phyloP scores from a whole-genome alignment of 1,284 basidiomycete species.

The Cryptococcus maquisensis region DNA sequence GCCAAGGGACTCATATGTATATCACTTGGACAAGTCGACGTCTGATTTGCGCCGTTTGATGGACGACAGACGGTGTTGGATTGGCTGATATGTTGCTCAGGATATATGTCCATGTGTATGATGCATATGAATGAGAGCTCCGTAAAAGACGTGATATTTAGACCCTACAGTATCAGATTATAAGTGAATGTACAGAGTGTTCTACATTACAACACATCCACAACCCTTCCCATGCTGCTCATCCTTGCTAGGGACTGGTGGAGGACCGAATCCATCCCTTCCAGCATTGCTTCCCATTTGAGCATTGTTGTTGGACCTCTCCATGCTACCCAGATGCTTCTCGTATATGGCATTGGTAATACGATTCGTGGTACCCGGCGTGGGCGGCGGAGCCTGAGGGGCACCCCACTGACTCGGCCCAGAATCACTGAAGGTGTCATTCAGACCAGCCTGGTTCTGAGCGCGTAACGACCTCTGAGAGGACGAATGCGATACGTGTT shows the following conservation, averaged over 20 bases:
- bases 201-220: slow-evolving; percentile 22
- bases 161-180: no score
- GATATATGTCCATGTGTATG: no score
- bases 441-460: not conserved
- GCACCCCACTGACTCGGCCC: not conserved
- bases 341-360: slow-evolving; percentile 14
- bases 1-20: no score
- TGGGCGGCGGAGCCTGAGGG: slow-evolving; percentile 2
- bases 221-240: slow-evolving; percentile 19
- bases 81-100: no score
- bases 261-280: not conserved
- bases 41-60: no score
- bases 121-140: no score
- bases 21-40: no score
- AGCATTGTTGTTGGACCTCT: not conserved
- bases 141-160: no score
- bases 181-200: not conserved
- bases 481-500: not conserved
- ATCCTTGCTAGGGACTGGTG: not conserved
- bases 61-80: no score
- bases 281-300: not conserved
- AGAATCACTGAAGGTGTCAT: not conserved
- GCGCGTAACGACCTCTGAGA: not conserved
- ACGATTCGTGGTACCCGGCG: slow-evolving; percentile 11
- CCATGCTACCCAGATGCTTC: not conserved